These are phyloP conservation scores for Suillus subalutaceus DNA, from an alignment of 768 basidiomycete genomes.

Conservation along the genomic window DNA sequence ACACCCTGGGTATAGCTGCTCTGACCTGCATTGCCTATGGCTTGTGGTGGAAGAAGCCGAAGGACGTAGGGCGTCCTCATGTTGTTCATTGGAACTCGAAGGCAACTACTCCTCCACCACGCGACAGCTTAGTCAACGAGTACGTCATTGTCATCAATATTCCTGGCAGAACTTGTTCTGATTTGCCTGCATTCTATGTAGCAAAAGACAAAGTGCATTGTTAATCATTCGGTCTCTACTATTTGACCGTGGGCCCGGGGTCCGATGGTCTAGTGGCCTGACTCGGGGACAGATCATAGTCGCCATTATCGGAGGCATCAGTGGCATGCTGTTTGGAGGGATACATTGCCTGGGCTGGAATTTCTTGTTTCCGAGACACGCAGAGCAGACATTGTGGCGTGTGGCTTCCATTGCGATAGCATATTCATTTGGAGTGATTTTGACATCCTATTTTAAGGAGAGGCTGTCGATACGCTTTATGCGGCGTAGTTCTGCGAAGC, in stretches of 20 bases:
- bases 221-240: no score
- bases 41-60: not conserved
- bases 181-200: not conserved
- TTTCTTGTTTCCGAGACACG: not conserved
- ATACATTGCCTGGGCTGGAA: not conserved
- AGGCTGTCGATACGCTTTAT: no score
- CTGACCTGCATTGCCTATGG: not conserved
- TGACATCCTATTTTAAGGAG: no score
- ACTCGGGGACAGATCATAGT: no score
- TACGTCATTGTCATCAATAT: not conserved
- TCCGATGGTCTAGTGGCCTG: not conserved
- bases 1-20: not conserved
- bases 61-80: not conserved
- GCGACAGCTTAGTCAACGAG: not conserved
- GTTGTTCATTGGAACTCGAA: not conserved
- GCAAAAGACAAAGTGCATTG: not conserved
- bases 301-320: not conserved
- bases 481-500: no score
- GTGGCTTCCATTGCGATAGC: not conserved
- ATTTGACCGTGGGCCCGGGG: no score
- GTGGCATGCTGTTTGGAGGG: not conserved
- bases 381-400: not conserved
- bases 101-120: not conserved
- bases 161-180: not conserved
- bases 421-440: not conserved